Evolutionary conservation across 2,329 filamentous ascomycete species (phyloP).

Genomic region (Fusarium scirpi): DNA sequence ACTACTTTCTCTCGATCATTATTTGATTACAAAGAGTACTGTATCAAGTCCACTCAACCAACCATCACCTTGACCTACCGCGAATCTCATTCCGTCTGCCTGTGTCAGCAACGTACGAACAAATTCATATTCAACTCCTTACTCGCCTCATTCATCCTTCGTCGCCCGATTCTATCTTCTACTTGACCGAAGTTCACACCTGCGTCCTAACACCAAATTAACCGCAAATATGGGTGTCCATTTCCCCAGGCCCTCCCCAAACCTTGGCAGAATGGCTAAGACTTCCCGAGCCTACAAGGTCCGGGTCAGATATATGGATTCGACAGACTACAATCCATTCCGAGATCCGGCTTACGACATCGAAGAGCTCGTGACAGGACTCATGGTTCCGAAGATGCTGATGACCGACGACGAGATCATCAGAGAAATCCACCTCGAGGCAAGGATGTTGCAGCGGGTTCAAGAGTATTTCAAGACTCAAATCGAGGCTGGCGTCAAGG

Average conservation of each 20-base stretch:
- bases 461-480: rapidly evolving
- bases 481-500: neutral
- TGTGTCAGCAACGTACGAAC: rapidly evolving
- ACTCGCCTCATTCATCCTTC: neutral
- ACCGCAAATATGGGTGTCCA: neutral
- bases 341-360: neutral
- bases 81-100: neutral
- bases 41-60: neutral
- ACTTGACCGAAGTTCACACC: too few species aligned
- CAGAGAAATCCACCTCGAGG: neutral
- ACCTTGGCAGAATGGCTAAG: neutral
- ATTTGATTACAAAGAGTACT: neutral
- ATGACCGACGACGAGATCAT: neutral
- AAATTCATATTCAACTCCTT: neutral
- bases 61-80: too few species aligned
- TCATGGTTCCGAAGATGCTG: neutral
- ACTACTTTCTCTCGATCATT: too few species aligned
- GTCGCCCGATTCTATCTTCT: neutral
- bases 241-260: neutral
- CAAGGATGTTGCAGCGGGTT: neutral
- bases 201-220: too few species aligned
- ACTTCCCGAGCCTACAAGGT: neutral
- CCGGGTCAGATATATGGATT: neutral
- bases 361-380: neutral
- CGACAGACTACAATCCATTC: too few species aligned